phyloP scores from a whole-genome alignment of 768 basidiomycete genomes.

The Amanita rubescens region DNA sequence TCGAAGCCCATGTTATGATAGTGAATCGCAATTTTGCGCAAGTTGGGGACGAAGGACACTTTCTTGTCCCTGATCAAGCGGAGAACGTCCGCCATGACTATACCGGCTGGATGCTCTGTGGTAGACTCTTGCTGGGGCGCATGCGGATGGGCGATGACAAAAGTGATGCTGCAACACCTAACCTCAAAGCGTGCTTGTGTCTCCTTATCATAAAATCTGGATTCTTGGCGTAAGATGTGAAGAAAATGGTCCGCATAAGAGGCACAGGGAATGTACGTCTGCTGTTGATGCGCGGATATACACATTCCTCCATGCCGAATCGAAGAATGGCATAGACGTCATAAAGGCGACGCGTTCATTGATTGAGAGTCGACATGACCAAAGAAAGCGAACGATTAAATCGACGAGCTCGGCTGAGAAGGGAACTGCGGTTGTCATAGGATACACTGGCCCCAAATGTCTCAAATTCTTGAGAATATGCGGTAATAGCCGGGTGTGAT shows the following conservation, averaged over 20 bases:
- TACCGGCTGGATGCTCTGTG: conserved; percentile 2
- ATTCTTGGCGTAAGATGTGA: background rate
- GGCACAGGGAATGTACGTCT: conserved; percentile 27
- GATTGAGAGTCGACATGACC: conserved; percentile 23
- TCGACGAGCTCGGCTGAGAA: conserved; percentile 32
- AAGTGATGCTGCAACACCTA: conserved; percentile 28
- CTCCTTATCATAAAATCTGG: background rate
- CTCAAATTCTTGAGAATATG: too few species aligned
- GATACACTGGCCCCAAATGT: too few species aligned
- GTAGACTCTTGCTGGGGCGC: background rate
- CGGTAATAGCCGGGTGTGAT: too few species aligned
- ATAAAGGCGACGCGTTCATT: conserved; percentile 27
- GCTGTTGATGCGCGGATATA: conserved; percentile 25
- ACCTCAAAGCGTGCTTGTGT: conserved; percentile 12
- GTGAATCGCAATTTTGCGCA: conserved; percentile 23
- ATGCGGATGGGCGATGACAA: conserved; percentile 19
- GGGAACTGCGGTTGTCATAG: background rate
- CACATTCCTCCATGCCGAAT: conserved; percentile 23
- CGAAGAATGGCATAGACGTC: conserved; percentile 24
- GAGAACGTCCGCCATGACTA: conserved; percentile 19
- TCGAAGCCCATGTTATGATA: conserved; percentile 26
- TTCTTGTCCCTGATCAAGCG: conserved; percentile 15
- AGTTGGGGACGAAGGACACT: conserved; percentile 22
- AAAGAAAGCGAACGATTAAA: conserved; percentile 26
- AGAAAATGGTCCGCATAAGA: conserved; percentile 23